Evolutionary conservation across 208 protist genomes (phyloP), one percentile per base, ranked within the genome.

Genomic region (Leishmania lainsoni): DNA sequence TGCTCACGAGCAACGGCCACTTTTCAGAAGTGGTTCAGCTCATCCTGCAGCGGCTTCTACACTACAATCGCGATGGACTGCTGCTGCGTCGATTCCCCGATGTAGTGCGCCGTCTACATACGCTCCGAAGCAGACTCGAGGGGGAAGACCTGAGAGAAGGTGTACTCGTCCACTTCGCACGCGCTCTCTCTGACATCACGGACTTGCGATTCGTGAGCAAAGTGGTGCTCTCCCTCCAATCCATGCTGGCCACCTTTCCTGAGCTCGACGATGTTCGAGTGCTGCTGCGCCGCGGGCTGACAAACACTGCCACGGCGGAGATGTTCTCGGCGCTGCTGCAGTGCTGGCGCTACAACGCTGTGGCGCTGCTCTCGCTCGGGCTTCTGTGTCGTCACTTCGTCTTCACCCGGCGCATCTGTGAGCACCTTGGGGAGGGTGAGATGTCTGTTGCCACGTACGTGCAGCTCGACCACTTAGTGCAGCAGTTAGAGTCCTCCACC

Each of bases 391-490:
- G 98, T 69, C 88, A 86, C 45, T 99, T 99, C 82, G 84, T 93
- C 32, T 90, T 97, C 48, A 93, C 98, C 2, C 85, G 85, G 54
- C 81, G 83, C 54, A 75, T 97, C 42, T 86, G 89, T 79, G 66
- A 85, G 72, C 75, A 87, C 78, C 89, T 98, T 22, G 92, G 90
- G 8, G 89, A 88, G 29, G 29, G 89, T 10, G 98, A 99, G 84
- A 81, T 99, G 65, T 99, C 97, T 26, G 87, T 98, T 22, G 83
- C 83, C 14, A 95, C 98, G 49, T 94, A 99, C 70, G 83, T 99
- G 32, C 95, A 99, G 83, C 83, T 99, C 32, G 98, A 99, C 86
- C 94, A 98, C 74, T 91, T 99, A 20, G 92, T 99, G n/a, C 96
- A 99, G 81, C 87, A 99, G 65, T 79, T 99, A 48, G 99, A 99